Evolutionary conservation across 352 stramenopile genomes (phyloP), one percentile per base, ranked within the genome.

Genomic region (Pythium folliculosum): DNA sequence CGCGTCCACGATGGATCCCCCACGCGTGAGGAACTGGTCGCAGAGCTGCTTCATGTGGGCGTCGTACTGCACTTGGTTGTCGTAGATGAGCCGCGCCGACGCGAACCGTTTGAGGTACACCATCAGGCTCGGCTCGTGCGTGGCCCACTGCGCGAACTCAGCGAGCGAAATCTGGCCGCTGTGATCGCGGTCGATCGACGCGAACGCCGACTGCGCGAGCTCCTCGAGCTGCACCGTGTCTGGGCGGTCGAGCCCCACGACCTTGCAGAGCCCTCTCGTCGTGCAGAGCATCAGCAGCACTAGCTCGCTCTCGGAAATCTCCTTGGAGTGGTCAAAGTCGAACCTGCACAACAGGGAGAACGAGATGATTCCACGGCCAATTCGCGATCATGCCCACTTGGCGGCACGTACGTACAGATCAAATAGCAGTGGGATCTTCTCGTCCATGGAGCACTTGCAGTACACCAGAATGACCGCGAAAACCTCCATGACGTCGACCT

Each of bases 381-480:
- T n/a, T n/a, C n/a, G n/a, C n/a, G n/a, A n/a, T n/a, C n/a, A n/a
- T n/a, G n/a, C n/a, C n/a, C n/a, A n/a, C n/a, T n/a, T n/a, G n/a
- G n/a, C n/a, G n/a, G n/a, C n/a, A n/a, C n/a, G n/a, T n/a, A n/a
- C n/a, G n/a, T 50, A 84, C 79, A 92, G 71, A 27, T 87, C 72
- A 53, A 93, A 93, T 27, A 93, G 74, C 38, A 91, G 65, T 22
- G 84, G 81, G 51, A 90, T 77, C 47, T 93, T 93, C 22, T 75
- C 67, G 47, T 90, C 82, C 54, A 91, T 84, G 1, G 67, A 63
- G 25, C 77, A 80, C 44, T 86, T 82, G 73, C 76, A 90, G 61
- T 88, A 91, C 14, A 91, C 85, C 51, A 91, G 89, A 25, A 90
- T 67, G 44, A 91, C 85, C 19, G 85, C 82, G 40, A 93, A 86